Evolutionary conservation across 176 grass and related monocot genomes (phyloP), one percentile per base, ranked within the genome.

Genomic region (Elymus sibiricus): DNA sequence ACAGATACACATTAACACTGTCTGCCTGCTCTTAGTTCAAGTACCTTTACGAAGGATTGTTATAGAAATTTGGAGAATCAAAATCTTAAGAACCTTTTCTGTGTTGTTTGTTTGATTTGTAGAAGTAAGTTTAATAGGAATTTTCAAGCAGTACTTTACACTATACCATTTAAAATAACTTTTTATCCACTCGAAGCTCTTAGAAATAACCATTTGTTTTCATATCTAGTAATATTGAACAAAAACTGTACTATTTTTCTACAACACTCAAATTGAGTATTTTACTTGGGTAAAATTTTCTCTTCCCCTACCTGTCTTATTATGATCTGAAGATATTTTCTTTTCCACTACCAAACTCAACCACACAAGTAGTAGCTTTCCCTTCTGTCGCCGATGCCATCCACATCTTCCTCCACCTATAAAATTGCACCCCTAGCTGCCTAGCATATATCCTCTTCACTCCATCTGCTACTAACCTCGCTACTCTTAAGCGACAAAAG

Each of bases 301-400:
- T 51, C 47, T 51, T 53, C 49, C 49, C 14, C 9, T 43, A 16
- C 7, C 5, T 76, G 73, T 55, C 73, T 12, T 61, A 5, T n/a
- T 26, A 73, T 80, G 51, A 9, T 25, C 17, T 5, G 31, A 14
- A 79, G 82, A 80, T 80, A 84, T 84, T 84, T 64, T 79, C 55
- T 55, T 22, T 4, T 55, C 24, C 3, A 5, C 58, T 8, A 55
- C 26, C 42, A 79, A 53, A 31, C 55, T 69, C 66, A 73, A 56
- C 82, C 87, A 34, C 66, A 89, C 17, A 66, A 73, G 75, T 39
- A 73, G 75, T 39, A 35, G 31, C 86, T 83, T 44, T 82, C 70
- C 2, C 25, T 43, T 0, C 4, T 16, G 46, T 76, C 2, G 16
- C 44, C 26, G 26, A 53, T 60, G 62, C 40, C 38, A 47, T 35